A percentile compares a stretch with the other conserved stretches of the same genome.
phyloP scores from a whole-genome alignment of 192 early-diverging fungal species.

The Coemansia sp. region DNA sequence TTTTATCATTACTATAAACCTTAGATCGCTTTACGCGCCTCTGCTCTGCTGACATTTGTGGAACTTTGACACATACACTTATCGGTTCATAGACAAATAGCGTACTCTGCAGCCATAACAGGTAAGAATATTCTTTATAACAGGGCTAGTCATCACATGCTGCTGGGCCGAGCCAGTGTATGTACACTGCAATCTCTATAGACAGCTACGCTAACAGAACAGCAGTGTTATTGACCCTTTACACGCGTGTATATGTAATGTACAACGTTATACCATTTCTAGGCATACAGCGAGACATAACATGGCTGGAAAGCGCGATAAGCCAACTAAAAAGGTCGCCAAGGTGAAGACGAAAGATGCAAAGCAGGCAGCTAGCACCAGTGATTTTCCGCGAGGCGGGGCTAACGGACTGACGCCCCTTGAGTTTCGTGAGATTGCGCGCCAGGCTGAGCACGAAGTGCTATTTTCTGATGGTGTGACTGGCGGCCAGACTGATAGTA shows the following conservation, averaged over 20 bases:
- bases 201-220: background rate
- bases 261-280: background rate
- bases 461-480: slow-evolving; percentile 54
- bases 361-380: slow-evolving; percentile 37
- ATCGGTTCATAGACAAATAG: background rate
- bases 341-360: background rate
- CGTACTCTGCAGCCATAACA: background rate
- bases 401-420: slow-evolving; percentile 75
- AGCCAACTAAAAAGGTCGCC: slow-evolving; percentile 2
- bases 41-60: background rate
- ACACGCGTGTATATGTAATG: background rate
- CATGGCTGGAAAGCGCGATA: slow-evolving; percentile 26
- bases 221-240: background rate
- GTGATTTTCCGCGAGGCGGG: slow-evolving; percentile 85
- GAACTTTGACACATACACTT: background rate
- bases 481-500: slow-evolving; percentile 53
- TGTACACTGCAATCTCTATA: background rate
- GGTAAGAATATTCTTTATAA: background rate
- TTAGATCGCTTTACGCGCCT: background rate
- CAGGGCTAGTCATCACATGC: background rate
- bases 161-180: background rate
- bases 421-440: slow-evolving; percentile 75
- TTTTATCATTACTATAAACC: background rate
- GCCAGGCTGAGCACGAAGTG: slow-evolving; percentile 72
- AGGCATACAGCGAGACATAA: slow-evolving; percentile 3